Evolutionary conservation across 2,329 filamentous ascomycete genomes (phyloP).

Genomic region (Pseudopithomyces maydicus): DNA sequence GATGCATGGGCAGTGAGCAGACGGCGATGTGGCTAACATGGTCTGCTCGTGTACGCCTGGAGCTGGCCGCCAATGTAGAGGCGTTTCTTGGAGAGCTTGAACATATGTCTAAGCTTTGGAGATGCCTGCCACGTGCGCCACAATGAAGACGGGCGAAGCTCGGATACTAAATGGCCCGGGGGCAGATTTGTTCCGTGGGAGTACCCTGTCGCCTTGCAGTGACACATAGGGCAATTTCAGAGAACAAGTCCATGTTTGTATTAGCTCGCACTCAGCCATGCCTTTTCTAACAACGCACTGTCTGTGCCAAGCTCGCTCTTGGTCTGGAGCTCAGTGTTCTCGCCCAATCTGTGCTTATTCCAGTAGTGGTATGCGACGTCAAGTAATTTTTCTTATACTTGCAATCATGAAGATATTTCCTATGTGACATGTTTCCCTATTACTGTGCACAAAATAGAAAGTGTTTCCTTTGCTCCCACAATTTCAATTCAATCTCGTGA

Average conservation of each 20-base stretch:
- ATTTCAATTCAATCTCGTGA: neutral
- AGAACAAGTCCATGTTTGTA: neutral
- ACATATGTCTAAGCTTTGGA: neutral
- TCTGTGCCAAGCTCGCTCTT: neutral
- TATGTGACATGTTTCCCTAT: neutral
- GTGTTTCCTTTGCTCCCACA: neutral
- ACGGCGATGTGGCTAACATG: neutral
- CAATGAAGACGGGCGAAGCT: neutral
- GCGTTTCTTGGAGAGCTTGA: constrained; percentile 3
- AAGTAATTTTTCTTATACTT: neutral
- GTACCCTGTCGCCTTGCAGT: neutral
- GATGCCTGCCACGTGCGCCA: neutral
- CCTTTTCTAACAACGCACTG: neutral
- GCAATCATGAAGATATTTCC: neutral
- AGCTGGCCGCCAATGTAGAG: neutral
- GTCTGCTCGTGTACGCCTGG: neutral
- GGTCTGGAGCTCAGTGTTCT: neutral
- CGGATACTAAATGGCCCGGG: neutral
- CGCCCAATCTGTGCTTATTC: neutral
- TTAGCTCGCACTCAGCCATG: neutral
- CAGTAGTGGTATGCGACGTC: neutral
- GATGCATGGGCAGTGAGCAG: neutral
- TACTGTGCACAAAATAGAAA: neutral
- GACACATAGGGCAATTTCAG: neutral
- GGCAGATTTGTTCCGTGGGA: neutral